These are phyloP conservation scores for Solanum appendiculatum DNA, from an alignment of 257 asterid genomes.

Conservation along the genomic window DNA sequence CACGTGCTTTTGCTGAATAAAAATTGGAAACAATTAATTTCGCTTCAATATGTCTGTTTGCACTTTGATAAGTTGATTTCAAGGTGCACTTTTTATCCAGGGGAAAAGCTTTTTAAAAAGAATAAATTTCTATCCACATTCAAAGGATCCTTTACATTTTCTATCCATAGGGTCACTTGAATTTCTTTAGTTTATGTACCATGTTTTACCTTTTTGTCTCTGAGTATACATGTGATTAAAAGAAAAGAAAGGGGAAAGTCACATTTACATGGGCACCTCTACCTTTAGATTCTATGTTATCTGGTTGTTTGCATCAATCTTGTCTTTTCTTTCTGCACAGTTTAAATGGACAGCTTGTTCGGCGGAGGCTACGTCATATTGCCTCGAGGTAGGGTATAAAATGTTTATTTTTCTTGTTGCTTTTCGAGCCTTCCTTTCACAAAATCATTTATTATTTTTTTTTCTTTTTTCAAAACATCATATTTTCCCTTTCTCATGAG, in stretches of 20 bases:
- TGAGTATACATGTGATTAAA: not conserved
- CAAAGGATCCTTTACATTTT: not conserved
- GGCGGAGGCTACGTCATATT: slow-evolving; percentile 78
- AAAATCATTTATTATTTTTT: not conserved
- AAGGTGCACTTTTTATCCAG: not conserved
- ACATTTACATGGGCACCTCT: not conserved
- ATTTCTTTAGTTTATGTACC: not conserved
- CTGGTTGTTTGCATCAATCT: not conserved
- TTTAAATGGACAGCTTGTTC: slow-evolving; percentile 76
- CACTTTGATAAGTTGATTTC: not conserved
- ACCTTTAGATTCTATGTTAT: not conserved
- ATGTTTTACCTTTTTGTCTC: not conserved
- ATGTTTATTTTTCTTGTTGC: not conserved
- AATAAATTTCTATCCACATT: not conserved
- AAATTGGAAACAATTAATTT: not conserved
- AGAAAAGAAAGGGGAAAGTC: not conserved
- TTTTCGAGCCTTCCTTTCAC: not conserved
- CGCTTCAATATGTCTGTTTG: not conserved
- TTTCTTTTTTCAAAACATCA: not conserved
- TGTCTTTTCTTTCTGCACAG: slow-evolving; percentile 25
- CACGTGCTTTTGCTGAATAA: not conserved
- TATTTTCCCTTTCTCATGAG: not conserved
- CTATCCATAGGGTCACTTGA: not conserved
- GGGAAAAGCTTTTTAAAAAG: not conserved
- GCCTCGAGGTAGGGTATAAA: slow-evolving; percentile 64